Evolutionary conservation across 1,139 yeast species (phyloP).

Genomic region (Scheffersomyces segobiensis): DNA sequence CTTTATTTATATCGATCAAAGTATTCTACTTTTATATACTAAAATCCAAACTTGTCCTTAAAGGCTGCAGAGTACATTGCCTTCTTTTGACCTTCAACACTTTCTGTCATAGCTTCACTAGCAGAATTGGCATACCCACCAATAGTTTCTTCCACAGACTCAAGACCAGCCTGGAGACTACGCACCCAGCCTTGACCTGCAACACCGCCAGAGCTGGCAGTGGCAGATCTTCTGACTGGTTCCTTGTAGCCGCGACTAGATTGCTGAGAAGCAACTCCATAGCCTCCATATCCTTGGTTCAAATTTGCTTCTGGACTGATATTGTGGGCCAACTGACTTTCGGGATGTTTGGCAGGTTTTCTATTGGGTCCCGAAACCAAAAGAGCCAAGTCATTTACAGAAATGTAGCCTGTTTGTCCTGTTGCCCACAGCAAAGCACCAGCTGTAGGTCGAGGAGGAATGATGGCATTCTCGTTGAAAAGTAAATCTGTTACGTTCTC

Average conservation of each 20-base stretch:
- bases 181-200: constrained; percentile 45
- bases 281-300: constrained; percentile 27
- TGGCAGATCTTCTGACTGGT: constrained; percentile 44
- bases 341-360: constrained; percentile 53
- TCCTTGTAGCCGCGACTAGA: constrained; percentile 40
- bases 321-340: constrained; percentile 57
- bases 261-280: constrained; percentile 7
- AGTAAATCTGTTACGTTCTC: constrained; percentile 46
- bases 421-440: constrained; percentile 86
- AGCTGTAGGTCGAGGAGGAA: constrained; percentile 80
- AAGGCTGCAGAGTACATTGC: constrained; percentile 53
- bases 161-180: constrained; percentile 53
- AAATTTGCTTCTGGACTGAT: constrained; percentile 52
- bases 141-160: constrained; percentile 53
- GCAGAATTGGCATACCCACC: constrained; percentile 59
- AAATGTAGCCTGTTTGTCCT: constrained; percentile 61
- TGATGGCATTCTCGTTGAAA: constrained; percentile 58
- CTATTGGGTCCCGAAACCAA: constrained; percentile 64
- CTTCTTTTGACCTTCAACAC: constrained; percentile 51
- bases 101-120: constrained; percentile 55
- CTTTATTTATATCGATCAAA: too few relatives aligned
- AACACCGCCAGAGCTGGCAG: constrained; percentile 25
- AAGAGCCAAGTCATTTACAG: constrained; percentile 57
- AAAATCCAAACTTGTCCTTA: constrained; percentile 56
- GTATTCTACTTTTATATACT: constrained; percentile 2